Percentiles rank a stretch among this genome's conserved stretches.
Conservation (phyloP, 345 rosid genomes). For the Abelmoschus esculentus region DNA sequence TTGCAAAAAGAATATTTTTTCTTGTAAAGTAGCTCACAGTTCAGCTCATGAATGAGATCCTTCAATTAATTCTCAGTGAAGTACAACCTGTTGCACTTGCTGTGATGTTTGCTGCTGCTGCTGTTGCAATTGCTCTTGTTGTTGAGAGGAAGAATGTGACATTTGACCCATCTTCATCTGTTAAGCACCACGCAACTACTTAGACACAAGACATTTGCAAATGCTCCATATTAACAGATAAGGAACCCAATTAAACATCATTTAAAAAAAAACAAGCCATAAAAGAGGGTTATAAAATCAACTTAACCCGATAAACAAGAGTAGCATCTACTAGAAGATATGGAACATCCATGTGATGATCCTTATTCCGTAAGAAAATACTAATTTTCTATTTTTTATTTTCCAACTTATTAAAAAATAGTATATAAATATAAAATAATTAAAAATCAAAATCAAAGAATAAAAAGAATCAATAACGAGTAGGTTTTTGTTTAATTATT, state of each 20-base stretch:
- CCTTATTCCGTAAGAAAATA: too few species aligned
- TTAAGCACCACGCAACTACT: conserved; percentile 9
- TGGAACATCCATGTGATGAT: not conserved
- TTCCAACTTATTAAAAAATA: too few species aligned
- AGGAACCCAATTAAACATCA: not conserved
- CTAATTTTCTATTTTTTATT: too few species aligned
- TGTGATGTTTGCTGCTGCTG: conserved; percentile 2
- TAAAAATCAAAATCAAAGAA: too few species aligned
- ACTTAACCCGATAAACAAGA: not conserved
- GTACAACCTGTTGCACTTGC: conserved; percentile 43
- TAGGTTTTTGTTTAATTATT: too few species aligned
- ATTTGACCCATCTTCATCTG: conserved; percentile 51
- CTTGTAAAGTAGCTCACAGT: conserved; percentile 12
- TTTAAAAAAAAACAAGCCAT: not conserved
- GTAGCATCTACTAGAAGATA: not conserved
- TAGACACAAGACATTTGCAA: not conserved
- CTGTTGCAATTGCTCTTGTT: conserved; percentile 41
- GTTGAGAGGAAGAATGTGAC: conserved; percentile 50
- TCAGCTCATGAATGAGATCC: not conserved
- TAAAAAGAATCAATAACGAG: too few species aligned
- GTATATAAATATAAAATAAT: too few species aligned
- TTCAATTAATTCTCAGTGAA: conserved; percentile 7
- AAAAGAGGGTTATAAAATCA: not conserved
- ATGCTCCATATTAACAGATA: not conserved
- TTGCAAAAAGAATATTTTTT: not conserved